A percentile compares a stretch with the other conserved stretches of the same genome.
phyloP scores from a whole-genome alignment of 2,329 filamentous ascomycete species.

The Phoma sp. region DNA sequence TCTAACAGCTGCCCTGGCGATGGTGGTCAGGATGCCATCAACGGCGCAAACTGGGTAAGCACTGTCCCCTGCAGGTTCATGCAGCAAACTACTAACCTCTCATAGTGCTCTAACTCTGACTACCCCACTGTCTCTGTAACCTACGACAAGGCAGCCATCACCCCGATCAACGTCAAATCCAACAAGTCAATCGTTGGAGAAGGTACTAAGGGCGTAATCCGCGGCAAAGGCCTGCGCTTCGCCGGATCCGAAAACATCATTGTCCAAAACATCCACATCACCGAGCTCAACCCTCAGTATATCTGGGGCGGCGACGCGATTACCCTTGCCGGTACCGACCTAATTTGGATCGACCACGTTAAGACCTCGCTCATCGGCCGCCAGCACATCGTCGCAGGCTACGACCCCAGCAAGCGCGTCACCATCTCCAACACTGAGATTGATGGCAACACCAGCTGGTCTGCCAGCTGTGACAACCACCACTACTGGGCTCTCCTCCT shows the following conservation, averaged over 20 bases:
- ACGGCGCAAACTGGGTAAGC: conserved; percentile 49
- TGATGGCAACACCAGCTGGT: conserved; percentile 29
- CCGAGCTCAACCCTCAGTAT: conserved; percentile 49
- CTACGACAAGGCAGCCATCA: conserved; percentile 43
- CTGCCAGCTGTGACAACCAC: conserved; percentile 29
- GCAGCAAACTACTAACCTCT: neutral
- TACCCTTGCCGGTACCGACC: conserved; percentile 39
- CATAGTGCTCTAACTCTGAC: conserved; percentile 20
- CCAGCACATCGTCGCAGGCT: conserved; percentile 27
- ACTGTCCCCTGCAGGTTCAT: neutral
- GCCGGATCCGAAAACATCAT: conserved; percentile 44
- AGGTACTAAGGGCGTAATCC: conserved; percentile 50
- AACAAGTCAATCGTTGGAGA: conserved; percentile 54
- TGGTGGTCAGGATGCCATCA: conserved; percentile 65
- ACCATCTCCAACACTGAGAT: conserved; percentile 34
- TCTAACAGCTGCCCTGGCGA: conserved; percentile 56
- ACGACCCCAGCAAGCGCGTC: conserved; percentile 24
- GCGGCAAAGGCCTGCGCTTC: conserved; percentile 52
- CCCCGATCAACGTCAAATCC: conserved; percentile 43
- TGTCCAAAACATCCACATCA: conserved; percentile 52
- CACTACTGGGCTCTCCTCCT: conserved; percentile 34
- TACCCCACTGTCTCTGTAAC: conserved; percentile 28
- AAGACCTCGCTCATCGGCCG: conserved; percentile 29
- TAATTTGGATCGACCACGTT: conserved; percentile 47
- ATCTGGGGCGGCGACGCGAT: conserved; percentile 52